These are phyloP conservation scores for Beauveria sp. DNA, from an alignment of 2,329 filamentous ascomycete species.

Conservation along the genomic window DNA sequence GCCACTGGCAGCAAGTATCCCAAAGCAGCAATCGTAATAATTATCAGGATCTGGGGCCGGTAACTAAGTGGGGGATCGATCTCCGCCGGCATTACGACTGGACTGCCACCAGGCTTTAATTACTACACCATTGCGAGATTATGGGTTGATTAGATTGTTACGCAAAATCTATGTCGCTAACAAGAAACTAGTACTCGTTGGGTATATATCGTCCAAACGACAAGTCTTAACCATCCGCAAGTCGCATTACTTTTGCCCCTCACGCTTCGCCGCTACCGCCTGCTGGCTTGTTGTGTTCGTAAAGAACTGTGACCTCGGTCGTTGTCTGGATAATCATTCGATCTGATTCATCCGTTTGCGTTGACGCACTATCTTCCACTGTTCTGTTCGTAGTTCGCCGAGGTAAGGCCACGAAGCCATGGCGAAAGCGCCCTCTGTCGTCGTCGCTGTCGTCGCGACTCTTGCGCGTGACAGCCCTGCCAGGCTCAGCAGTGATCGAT, in stretches of 20 bases:
- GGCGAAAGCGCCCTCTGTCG: neutral
- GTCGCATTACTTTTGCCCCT: too few relatives aligned
- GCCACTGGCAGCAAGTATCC: too few relatives aligned
- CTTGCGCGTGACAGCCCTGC: neutral
- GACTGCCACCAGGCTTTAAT: too few relatives aligned
- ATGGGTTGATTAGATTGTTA: too few relatives aligned
- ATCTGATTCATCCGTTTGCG: neutral
- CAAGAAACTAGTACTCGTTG: neutral
- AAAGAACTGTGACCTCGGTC: slow-evolving; percentile 6
- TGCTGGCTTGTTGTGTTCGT: neutral
- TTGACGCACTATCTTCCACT: neutral
- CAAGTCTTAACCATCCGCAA: too few relatives aligned
- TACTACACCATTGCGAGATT: too few relatives aligned
- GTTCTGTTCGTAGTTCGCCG: neutral
- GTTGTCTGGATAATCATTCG: slow-evolving; percentile 8
- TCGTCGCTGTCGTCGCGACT: neutral
- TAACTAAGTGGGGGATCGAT: too few relatives aligned
- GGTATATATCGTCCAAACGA: neutral
- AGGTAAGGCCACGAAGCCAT: neutral
- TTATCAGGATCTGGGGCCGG: too few relatives aligned
- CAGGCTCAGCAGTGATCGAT: neutral
- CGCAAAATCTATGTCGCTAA: neutral
- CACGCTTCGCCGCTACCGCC: neutral
- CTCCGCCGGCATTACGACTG: too few relatives aligned
- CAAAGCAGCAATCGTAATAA: too few relatives aligned